A percentile compares a stretch with the other conserved stretches of the same genome.
Evolutionary conservation across 2,329 filamentous ascomycete genomes (phyloP).

Genomic region (Fusarium continuum): DNA sequence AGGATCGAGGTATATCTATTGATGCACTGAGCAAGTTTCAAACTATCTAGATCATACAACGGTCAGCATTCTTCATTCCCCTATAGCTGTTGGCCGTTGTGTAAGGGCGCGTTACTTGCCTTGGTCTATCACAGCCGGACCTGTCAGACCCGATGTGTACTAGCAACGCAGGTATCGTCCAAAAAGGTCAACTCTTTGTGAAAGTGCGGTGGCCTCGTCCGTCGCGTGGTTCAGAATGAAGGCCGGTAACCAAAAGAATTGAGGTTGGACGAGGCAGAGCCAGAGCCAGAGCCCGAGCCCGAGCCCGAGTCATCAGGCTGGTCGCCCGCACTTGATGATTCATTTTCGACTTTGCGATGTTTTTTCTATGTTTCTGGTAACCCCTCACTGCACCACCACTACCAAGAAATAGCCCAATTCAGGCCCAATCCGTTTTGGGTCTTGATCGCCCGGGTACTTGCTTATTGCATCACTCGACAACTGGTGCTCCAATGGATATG

Average conservation of each 20-base stretch:
- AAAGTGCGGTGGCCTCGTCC: not conserved
- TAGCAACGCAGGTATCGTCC: not conserved
- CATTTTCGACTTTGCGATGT: slow-evolving; percentile 1
- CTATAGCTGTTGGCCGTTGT: not conserved
- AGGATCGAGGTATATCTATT: not conserved
- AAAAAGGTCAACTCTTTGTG: not conserved
- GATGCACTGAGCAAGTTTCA: not conserved
- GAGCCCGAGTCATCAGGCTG: no score
- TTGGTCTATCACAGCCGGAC: not conserved
- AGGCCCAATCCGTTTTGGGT: slow-evolving; percentile 4
- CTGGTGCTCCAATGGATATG: not conserved
- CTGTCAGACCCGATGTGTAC: not conserved
- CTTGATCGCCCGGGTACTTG: not conserved
- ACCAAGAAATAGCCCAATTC: not conserved
- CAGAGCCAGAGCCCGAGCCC: no score
- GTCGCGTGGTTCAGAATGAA: not conserved
- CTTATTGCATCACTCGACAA: not conserved
- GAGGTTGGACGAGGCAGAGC: not conserved
- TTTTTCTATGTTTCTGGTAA: not conserved
- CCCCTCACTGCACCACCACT: not conserved
- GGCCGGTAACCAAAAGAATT: not conserved
- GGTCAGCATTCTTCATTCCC: not conserved
- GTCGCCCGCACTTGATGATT: not conserved
- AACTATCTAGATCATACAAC: not conserved
- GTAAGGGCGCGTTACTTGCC: not conserved